A percentile compares a stretch with the other conserved stretches of the same genome.
Evolutionary conservation across 1,284 basidiomycete genomes (phyloP).

Genomic region (Cryptococcus floricola): DNA sequence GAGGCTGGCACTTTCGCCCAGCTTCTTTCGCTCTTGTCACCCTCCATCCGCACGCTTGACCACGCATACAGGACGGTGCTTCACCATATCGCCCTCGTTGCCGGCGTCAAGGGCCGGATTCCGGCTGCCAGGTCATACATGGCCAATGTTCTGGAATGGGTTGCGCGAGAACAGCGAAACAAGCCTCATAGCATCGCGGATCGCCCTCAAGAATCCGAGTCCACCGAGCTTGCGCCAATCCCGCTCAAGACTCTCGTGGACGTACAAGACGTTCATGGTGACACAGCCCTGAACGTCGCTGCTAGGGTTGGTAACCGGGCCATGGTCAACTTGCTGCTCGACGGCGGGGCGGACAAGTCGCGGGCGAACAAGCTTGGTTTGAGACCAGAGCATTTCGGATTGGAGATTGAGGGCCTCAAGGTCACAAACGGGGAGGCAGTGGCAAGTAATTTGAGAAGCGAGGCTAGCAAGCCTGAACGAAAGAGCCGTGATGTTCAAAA

Average conservation of each 20-base stretch:
- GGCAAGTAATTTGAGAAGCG: constrained; percentile 63
- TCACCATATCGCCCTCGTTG: constrained; percentile 90
- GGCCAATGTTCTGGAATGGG: constrained; percentile 71
- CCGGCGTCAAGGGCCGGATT: constrained; percentile 83
- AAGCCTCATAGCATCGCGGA: constrained; percentile 41
- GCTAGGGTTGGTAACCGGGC: constrained; percentile 88
- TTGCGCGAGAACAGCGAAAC: constrained; percentile 44
- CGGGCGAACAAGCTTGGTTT: constrained; percentile 92
- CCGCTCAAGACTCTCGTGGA: constrained; percentile 75
- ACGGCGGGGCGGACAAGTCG: constrained; percentile 82
- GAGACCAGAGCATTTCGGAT: constrained; percentile 86
- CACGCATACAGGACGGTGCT: constrained; percentile 81
- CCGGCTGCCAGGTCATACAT: constrained; percentile 85
- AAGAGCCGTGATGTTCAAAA: constrained; percentile 86
- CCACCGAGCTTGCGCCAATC: constrained; percentile 7
- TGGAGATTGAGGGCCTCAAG: constrained; percentile 65
- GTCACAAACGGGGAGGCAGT: constrained; percentile 71
- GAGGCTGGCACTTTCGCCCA: constrained; percentile 70
- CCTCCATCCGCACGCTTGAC: constrained; percentile 84
- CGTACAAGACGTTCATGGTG: constrained; percentile 91
- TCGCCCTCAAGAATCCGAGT: background rate
- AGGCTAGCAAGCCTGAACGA: constrained; percentile 68
- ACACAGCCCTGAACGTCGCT: constrained; percentile 92
- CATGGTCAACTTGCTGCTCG: constrained; percentile 79
- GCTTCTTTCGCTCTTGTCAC: constrained; percentile 57